phyloP scores from a whole-genome alignment of 1,139 yeast species.

The Pichia sp. region DNA sequence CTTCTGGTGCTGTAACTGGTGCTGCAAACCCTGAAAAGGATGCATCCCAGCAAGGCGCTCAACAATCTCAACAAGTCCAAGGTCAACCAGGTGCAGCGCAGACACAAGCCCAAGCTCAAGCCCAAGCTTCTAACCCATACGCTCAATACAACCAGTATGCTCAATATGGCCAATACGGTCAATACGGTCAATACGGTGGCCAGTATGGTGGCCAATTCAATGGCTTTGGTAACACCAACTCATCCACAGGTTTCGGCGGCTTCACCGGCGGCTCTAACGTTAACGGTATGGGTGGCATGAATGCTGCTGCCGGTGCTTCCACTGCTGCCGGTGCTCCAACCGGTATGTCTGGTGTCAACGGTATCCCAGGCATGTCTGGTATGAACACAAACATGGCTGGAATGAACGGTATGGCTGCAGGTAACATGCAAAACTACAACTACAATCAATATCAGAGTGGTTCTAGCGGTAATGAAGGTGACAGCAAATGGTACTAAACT shows the following conservation, averaged over 20 bases:
- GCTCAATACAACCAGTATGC: conserved; percentile 12
- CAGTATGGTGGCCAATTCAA: conserved; percentile 11
- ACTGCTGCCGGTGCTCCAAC: conserved; percentile 6
- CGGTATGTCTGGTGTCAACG: conserved; percentile 4
- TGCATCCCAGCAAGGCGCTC: conserved; percentile 9
- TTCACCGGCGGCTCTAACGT: conserved; percentile 3
- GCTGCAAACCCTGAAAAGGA: conserved; percentile 10
- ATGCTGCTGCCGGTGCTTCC: not conserved
- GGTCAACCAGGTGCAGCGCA: conserved; percentile 5
- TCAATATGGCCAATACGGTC: conserved; percentile 9
- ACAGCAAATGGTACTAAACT: conserved; percentile 11
- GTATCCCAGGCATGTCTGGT: conserved; percentile 2
- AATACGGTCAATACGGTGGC: conserved; percentile 11
- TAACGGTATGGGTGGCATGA: conserved; percentile 3
- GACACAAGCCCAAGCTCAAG: conserved; percentile 11
- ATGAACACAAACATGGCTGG: not conserved
- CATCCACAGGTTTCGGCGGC: conserved; percentile 11
- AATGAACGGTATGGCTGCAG: conserved; percentile 8
- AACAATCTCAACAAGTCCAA: conserved; percentile 7
- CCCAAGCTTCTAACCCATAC: conserved; percentile 8
- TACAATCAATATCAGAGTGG: conserved; percentile 11
- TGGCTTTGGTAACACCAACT: conserved; percentile 4
- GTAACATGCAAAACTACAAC: conserved; percentile 5
- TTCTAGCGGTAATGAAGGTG: conserved; percentile 11
- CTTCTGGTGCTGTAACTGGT: conserved; percentile 5